A percentile compares a stretch with the other conserved stretches of the same genome.
phyloP scores from a whole-genome alignment of 1,284 basidiomycete genomes.

The Rhodotorula sp. region DNA sequence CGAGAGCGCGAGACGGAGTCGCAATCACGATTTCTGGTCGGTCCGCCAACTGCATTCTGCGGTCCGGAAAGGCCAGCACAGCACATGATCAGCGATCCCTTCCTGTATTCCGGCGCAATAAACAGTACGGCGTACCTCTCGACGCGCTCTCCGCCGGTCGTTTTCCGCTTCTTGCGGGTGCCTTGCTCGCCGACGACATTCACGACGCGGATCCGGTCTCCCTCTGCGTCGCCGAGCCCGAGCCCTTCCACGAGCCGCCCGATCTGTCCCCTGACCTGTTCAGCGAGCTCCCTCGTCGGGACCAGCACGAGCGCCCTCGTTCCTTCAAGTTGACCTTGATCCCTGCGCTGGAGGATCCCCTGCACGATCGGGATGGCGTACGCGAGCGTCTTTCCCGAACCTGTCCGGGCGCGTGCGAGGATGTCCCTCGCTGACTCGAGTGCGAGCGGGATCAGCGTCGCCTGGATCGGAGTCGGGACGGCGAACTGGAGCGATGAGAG shows the following conservation, averaged over 20 bases:
- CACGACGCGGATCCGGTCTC: slow-evolving; percentile 61
- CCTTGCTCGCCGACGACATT: slow-evolving; percentile 65
- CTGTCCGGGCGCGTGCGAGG: slow-evolving; percentile 88
- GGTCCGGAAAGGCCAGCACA: no score
- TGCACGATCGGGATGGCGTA: slow-evolving; percentile 91
- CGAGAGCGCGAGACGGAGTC: slow-evolving; percentile 82
- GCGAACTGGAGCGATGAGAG: slow-evolving; percentile 76
- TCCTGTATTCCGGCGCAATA: accelerated
- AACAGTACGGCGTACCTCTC: slow-evolving; percentile 62
- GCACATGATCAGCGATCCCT: not conserved
- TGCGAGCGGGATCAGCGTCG: slow-evolving; percentile 81
- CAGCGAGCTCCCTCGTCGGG: slow-evolving; percentile 88
- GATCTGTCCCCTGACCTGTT: slow-evolving; percentile 16
- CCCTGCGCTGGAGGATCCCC: slow-evolving; percentile 64
- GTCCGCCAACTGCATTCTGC: slow-evolving; percentile 76
- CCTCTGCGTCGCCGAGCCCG: slow-evolving; percentile 60
- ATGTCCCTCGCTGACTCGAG: slow-evolving; percentile 83
- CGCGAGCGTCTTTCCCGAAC: slow-evolving; percentile 95
- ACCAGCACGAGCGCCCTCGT: slow-evolving; percentile 86
- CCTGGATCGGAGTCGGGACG: slow-evolving; percentile 91
- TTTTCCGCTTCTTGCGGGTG: slow-evolving; percentile 42
- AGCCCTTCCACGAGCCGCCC: slow-evolving; percentile 3
- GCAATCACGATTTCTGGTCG: slow-evolving; percentile 88
- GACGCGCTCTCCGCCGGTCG: slow-evolving; percentile 62
- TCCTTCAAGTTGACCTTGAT: slow-evolving; percentile 50